Conservation (phyloP, 495 filamentous ascomycete genomes). For the Podospora bellae-mahoneyi region DNA sequence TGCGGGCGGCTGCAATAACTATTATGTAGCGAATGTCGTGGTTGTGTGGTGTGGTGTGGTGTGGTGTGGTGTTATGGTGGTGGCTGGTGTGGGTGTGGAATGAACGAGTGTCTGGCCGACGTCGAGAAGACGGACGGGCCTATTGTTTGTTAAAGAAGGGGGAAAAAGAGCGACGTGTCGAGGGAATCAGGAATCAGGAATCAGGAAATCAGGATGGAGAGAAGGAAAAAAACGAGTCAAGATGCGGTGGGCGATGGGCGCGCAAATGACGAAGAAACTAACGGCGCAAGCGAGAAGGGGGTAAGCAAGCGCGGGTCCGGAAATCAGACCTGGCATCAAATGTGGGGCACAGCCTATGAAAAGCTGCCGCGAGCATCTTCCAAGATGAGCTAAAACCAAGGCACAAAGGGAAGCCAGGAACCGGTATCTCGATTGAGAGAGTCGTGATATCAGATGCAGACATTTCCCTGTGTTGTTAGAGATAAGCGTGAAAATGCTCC, state of each 20-base stretch:
- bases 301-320: slow-evolving; percentile 11
- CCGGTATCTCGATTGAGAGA: neutral
- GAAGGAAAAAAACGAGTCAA: slow-evolving; percentile 21
- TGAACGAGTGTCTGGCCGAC: slow-evolving; percentile 21
- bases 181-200: neutral
- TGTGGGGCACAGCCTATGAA: slow-evolving; percentile 12
- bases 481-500: neutral
- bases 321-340: slow-evolving; percentile 18
- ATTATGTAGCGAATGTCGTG: slow-evolving; percentile 4
- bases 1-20: slow-evolving; percentile 7
- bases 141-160: neutral
- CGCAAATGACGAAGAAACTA: slow-evolving; percentile 28
- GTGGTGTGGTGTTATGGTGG: neutral
- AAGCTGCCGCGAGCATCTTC: slow-evolving; percentile 7
- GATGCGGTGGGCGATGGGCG: neutral
- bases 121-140: slow-evolving; percentile 8
- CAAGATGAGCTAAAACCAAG: slow-evolving; percentile 18
- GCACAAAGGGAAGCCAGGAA: slow-evolving; percentile 7
- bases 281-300: slow-evolving; percentile 19
- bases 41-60: no score
- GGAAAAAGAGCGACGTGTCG: slow-evolving; percentile 3
- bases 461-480: slow-evolving; percentile 1
- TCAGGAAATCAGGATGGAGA: neutral
- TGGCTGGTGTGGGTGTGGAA: neutral
- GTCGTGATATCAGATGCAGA: slow-evolving; percentile 20